Evolutionary conservation across 495 filamentous ascomycete species (phyloP).

Genomic region (Cercophora sp.): DNA sequence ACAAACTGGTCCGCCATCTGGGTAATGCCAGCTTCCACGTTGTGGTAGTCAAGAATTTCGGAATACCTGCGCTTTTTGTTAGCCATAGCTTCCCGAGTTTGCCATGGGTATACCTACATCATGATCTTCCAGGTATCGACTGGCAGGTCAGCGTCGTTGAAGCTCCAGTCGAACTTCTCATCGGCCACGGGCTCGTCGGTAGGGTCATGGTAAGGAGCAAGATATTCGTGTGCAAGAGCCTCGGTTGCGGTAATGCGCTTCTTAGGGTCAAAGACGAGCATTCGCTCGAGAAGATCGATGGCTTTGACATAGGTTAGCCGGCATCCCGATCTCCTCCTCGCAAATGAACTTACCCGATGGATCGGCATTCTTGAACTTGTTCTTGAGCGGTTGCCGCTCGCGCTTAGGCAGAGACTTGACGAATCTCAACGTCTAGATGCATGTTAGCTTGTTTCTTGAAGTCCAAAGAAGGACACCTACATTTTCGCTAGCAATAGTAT

Average conservation of each 20-base stretch:
- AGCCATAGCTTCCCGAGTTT: too few relatives aligned
- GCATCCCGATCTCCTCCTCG: too few relatives aligned
- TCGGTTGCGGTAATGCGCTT: conserved; percentile 81
- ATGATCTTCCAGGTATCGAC: conserved; percentile 99
- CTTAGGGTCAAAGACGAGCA: conserved; percentile 97
- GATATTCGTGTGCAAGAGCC: conserved; percentile 86
- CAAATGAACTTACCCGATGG: conserved; percentile 69
- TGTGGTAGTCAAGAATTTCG: conserved; percentile 98
- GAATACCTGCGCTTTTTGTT: too few relatives aligned
- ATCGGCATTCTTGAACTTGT: conserved; percentile 96
- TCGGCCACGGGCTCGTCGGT: conserved; percentile 93
- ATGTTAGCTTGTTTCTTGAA: too few relatives aligned
- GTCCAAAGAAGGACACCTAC: conserved; percentile 56
- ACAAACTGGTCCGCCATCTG: conserved; percentile 35
- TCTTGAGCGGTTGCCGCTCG: conserved; percentile 80
- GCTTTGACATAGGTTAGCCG: conserved; percentile 52
- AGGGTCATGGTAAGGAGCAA: conserved; percentile 94
- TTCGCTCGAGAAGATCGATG: conserved; percentile 87
- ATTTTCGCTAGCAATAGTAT: conserved; percentile 97
- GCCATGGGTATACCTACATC: conserved; percentile 67
- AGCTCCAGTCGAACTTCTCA: conserved; percentile 99
- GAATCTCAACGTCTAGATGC: conserved; percentile 81
- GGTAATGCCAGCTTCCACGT: conserved; percentile 62
- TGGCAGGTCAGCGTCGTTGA: conserved; percentile 96
- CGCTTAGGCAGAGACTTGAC: conserved; percentile 97